Conservation (phyloP, 2,329 filamentous ascomycete species). For the Colletotrichum chlorophyti region DNA sequence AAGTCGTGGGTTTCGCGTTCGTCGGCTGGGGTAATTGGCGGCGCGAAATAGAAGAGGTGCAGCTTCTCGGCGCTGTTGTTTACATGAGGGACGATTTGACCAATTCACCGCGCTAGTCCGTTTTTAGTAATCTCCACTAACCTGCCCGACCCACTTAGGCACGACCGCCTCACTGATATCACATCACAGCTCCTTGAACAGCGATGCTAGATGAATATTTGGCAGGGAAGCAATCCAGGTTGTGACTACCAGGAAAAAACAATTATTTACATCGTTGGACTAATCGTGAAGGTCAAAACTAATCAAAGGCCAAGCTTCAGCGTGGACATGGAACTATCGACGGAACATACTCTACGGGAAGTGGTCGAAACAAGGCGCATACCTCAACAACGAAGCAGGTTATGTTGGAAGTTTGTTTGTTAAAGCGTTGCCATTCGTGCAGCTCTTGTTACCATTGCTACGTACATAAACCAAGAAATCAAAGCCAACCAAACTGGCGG, state of each 20-base stretch:
- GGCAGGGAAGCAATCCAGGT: no score
- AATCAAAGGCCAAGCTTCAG: no score
- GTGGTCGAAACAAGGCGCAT: no score
- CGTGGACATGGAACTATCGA: no score
- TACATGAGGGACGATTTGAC: constrained; percentile 30
- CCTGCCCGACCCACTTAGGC: constrained; percentile 12
- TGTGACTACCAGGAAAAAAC: no score
- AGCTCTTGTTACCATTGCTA: constrained; percentile 30
- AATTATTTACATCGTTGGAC: no score
- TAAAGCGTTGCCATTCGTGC: constrained; percentile 22
- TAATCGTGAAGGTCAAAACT: no score
- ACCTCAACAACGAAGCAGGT: no score
- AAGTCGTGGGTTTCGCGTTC: constrained; percentile 14
- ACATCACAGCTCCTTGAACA: background rate
- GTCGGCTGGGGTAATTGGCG: constrained; percentile 8
- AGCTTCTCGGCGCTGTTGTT: constrained; percentile 28
- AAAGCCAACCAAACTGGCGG: constrained; percentile 30
- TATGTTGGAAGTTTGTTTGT: background rate
- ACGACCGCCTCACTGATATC: constrained; percentile 14
- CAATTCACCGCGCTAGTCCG: constrained; percentile 29
- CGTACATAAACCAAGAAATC: constrained; percentile 4
- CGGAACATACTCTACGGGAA: no score
- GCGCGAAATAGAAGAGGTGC: constrained; percentile 13
- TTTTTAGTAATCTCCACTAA: constrained; percentile 27
- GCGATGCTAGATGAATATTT: no score